phyloP scores from a whole-genome alignment of 2,329 filamentous ascomycete genomes.

The Gaeumannomyces sp. region DNA sequence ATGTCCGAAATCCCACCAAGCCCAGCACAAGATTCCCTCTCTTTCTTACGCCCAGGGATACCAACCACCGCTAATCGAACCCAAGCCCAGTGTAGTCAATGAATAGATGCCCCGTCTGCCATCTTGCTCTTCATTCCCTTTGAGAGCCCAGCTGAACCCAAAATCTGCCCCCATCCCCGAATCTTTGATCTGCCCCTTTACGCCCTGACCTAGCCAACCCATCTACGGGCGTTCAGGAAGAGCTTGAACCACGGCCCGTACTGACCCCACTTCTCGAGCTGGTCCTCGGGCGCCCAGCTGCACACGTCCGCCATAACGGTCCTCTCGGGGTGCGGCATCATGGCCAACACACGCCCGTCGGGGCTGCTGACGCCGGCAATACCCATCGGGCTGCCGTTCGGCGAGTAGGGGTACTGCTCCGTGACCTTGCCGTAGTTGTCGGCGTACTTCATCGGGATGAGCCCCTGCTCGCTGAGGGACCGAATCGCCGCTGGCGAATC shows the following conservation, averaged over 20 bases:
- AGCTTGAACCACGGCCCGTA: constrained; percentile 80
- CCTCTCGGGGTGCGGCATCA: constrained; percentile 95
- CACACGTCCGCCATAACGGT: constrained; percentile 74
- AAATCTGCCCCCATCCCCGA: background rate
- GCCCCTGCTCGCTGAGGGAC: constrained; percentile 55
- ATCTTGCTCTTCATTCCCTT: no score
- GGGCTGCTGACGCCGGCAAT: constrained; percentile 73
- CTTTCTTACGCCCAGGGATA: background rate
- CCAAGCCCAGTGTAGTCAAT: background rate
- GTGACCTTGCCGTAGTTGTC: constrained; percentile 74
- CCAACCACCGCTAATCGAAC: background rate
- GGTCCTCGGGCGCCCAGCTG: constrained; percentile 61
- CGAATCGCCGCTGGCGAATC: constrained; percentile 41
- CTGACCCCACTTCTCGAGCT: constrained; percentile 65
- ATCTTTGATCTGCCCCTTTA: background rate
- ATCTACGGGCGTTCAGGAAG: constrained; percentile 81
- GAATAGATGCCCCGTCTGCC: background rate
- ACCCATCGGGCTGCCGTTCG: constrained; percentile 74
- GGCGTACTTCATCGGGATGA: constrained; percentile 75
- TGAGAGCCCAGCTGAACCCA: background rate
- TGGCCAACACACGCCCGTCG: constrained; percentile 74
- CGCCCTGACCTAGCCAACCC: constrained; percentile 57
- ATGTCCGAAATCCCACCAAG: background rate
- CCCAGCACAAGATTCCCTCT: background rate
- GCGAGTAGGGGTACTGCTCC: constrained; percentile 82